phyloP scores from a whole-genome alignment of 495 filamentous ascomycete species.

The Aspergillus steynii region DNA sequence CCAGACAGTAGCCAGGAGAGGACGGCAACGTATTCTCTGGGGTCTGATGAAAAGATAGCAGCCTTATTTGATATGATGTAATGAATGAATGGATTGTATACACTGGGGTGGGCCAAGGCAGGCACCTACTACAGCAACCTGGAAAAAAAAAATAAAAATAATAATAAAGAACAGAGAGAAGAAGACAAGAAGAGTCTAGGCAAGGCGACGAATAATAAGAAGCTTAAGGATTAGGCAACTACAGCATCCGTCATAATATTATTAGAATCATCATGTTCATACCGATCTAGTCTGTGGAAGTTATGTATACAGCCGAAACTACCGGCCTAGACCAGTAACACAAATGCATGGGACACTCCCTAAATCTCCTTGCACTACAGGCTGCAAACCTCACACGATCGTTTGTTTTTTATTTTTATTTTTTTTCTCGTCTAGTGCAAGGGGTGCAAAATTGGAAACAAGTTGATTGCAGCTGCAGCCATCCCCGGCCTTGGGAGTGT shows the following conservation, averaged over 20 bases:
- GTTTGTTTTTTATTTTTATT: not conserved
- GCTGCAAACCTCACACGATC: not conserved
- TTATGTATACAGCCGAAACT: not conserved
- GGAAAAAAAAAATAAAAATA: too few relatives aligned
- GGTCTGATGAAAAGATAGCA: slow-evolving; percentile 35
- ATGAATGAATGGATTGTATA: slow-evolving; percentile 12
- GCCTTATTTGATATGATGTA: slow-evolving; percentile 40
- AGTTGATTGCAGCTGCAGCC: slow-evolving; percentile 23
- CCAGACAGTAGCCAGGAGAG: slow-evolving; percentile 14
- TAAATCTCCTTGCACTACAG: not conserved
- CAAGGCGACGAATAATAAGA: not conserved
- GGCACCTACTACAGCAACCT: not conserved
- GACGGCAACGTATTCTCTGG: slow-evolving; percentile 28
- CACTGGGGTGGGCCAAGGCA: not conserved
- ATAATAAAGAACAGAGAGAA: not conserved
- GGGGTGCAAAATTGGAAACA: slow-evolving; percentile 19
- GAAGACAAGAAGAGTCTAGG: not conserved
- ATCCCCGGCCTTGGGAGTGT: slow-evolving; percentile 10
- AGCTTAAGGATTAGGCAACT: not conserved
- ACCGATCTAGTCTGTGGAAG: not conserved
- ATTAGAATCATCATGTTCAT: not conserved
- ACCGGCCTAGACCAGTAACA: slow-evolving; percentile 10
- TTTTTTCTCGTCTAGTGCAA: slow-evolving; percentile 23
- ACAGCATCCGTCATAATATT: not conserved
- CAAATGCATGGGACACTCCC: slow-evolving; percentile 12